Percentiles rank a stretch among this genome's conserved stretches.
These are phyloP conservation scores for Melanopsichium pennsylvanicum DNA, from an alignment of 1,284 basidiomycete genomes.

Conservation along the genomic window DNA sequence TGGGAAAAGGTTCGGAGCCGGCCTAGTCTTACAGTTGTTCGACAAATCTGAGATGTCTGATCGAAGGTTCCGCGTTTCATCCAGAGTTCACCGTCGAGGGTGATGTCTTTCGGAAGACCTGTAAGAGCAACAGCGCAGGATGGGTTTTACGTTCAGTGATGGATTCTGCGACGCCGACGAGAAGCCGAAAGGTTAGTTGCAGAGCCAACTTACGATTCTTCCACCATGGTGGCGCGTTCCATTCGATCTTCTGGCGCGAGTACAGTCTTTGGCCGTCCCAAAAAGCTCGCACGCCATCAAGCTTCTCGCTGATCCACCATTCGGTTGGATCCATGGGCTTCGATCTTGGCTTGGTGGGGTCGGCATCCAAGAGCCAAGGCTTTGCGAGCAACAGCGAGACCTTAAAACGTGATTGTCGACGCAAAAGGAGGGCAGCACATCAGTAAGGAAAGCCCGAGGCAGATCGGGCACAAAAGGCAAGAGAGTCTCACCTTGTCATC, in stretches of 20 bases:
- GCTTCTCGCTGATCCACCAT: conserved; percentile 75
- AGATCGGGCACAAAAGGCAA: background rate
- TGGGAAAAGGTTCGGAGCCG: conserved; percentile 28
- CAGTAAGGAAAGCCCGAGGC: background rate
- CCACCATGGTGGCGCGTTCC: conserved; percentile 73
- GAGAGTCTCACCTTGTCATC: conserved; percentile 18
- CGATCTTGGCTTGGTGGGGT: conserved; percentile 44
- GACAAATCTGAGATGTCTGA: conserved; percentile 41
- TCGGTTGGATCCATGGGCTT: conserved; percentile 70
- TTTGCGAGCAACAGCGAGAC: conserved; percentile 70
- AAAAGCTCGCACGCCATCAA: conserved; percentile 69
- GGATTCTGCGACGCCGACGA: no score
- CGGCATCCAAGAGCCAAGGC: conserved; percentile 72
- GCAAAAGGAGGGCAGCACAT: background rate
- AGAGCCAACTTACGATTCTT: conserved; percentile 69
- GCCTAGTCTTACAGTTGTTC: conserved; percentile 49
- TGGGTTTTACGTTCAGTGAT: no score
- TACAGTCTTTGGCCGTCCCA: conserved; percentile 73
- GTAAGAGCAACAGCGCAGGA: background rate
- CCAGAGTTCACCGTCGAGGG: conserved; percentile 72
- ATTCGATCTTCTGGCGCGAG: conserved; percentile 73
- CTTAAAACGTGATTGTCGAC: background rate
- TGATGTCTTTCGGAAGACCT: conserved; percentile 73
- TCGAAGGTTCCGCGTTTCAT: conserved; percentile 54
- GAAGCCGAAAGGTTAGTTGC: no score